Base-by-base conservation (phyloP, 306 rosid species). In the Dalbergia cultrata region DNA sequence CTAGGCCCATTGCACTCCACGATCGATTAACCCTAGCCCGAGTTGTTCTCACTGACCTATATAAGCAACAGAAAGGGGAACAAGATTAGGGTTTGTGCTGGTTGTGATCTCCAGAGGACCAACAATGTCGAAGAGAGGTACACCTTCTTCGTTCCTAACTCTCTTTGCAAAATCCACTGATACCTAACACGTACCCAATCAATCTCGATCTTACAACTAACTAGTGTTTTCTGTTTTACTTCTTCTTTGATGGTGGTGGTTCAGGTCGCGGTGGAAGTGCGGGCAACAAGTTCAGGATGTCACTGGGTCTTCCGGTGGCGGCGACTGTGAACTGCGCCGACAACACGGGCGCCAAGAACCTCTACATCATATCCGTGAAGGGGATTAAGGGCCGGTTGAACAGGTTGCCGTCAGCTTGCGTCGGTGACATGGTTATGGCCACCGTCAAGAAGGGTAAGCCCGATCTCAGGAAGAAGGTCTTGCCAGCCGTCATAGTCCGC, bases 341-440 rank as follows among this genome's bases (percentile, higher is more conserved):
- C 75, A 94, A 92, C 83, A 94, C 98, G 0, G 97, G 98, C 4
- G 97, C 97, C 0, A 94, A 92, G 98, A 94, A 94, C 52, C 92
- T 94, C 0, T 94, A 94, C 89, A 90, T 90, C 64, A 94, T 94
- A 9, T 94, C 98, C 0, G 97, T 94, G 52, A 94, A 94, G 83
- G 97, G 97, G 52, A 94, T 94, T 80, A 94, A 94, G 82, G 98
- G 98, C 3, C 86, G 93, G 8, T 86, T 94, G 14, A 90, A 94
- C 78, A 93, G 97, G 21, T 81, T 94, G 79, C 98, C 98, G 0
- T 94, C 97, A 0, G 98, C 98, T 1, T 92, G 97, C 74, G 98
- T 90, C 33, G 98, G 98, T 0, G 97, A 94, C 82, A 94, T 94
- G 97, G 98, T 94, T 2, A 94, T 90, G 97, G 98, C 98, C 17